Evolutionary conservation across 2,329 filamentous ascomycete genomes (phyloP).

Genomic region (Cadophora luteo-olivacea): DNA sequence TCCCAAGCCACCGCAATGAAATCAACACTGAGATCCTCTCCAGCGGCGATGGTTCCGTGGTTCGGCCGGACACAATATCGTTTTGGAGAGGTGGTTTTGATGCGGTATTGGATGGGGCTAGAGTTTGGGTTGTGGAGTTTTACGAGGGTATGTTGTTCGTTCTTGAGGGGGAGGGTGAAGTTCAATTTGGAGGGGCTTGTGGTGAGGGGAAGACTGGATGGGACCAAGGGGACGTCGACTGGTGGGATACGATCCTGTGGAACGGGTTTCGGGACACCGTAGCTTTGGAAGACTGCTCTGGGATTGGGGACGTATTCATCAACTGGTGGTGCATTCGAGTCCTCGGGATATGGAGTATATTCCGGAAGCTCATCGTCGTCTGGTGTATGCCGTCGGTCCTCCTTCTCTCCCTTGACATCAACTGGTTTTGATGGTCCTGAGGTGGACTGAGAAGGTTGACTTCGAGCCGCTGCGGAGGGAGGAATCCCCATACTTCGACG

Average conservation of each 20-base stretch:
- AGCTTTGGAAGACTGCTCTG: background rate
- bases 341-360: background rate
- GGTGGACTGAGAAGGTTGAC: background rate
- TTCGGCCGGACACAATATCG: constrained; percentile 8
- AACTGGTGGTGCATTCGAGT: background rate
- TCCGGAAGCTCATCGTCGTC: background rate
- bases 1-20: background rate
- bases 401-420: background rate
- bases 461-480: background rate
- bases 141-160: background rate
- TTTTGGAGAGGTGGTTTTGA: constrained; percentile 3
- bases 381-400: background rate
- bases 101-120: background rate
- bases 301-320: background rate
- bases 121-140: constrained; percentile 8
- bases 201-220: background rate
- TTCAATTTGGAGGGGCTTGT: background rate
- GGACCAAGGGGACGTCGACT: background rate
- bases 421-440: background rate
- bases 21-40: background rate
- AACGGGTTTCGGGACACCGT: background rate
- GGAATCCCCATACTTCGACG: background rate
- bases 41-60: background rate
- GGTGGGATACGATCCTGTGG: background rate
- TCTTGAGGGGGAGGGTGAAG: background rate